Conservation (phyloP, 2,329 filamentous ascomycete species). For the Exophiala mesophila region DNA sequence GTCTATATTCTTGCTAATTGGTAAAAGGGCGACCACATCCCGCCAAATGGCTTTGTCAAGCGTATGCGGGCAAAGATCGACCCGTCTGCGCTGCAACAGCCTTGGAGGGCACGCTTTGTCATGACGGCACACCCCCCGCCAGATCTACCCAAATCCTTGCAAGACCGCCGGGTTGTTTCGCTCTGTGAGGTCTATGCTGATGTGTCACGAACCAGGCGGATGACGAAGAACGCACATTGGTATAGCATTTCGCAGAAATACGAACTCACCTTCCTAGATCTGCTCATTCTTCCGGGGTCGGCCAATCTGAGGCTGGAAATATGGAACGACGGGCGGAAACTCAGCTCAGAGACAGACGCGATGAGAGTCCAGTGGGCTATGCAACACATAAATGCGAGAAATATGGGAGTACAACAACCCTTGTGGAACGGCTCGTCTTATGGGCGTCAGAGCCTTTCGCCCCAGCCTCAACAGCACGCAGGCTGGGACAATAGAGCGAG, state of each 20-base stretch:
- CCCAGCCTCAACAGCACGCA: too few species aligned
- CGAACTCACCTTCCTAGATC: slow-evolving; percentile 31
- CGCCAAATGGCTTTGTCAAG: slow-evolving; percentile 18
- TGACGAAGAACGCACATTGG: slow-evolving; percentile 35
- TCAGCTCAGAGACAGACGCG: slow-evolving; percentile 29
- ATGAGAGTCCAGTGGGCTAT: slow-evolving; percentile 31
- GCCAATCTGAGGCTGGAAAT: slow-evolving; percentile 35
- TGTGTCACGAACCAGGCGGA: slow-evolving; percentile 30
- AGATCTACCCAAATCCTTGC: slow-evolving; percentile 27
- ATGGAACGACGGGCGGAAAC: slow-evolving; percentile 29
- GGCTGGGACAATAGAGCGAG: too few species aligned
- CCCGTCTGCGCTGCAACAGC: slow-evolving; percentile 15
- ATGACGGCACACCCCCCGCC: slow-evolving; percentile 28
- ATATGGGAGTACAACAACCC: not conserved
- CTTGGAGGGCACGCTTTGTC: slow-evolving; percentile 32
- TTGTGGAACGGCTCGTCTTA: not conserved
- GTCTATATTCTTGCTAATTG: too few species aligned
- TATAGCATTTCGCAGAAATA: slow-evolving; percentile 31
- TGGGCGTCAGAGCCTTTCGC: too few species aligned
- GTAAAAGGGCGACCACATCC: slow-evolving; percentile 13
- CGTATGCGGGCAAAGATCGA: slow-evolving; percentile 22
- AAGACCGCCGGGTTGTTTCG: slow-evolving; percentile 24
- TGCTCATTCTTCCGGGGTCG: slow-evolving; percentile 32
- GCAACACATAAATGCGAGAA: not conserved
- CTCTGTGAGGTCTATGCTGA: slow-evolving; percentile 31